phyloP scores from a whole-genome alignment of 352 stramenopile species.

The Pythium chondricola region DNA sequence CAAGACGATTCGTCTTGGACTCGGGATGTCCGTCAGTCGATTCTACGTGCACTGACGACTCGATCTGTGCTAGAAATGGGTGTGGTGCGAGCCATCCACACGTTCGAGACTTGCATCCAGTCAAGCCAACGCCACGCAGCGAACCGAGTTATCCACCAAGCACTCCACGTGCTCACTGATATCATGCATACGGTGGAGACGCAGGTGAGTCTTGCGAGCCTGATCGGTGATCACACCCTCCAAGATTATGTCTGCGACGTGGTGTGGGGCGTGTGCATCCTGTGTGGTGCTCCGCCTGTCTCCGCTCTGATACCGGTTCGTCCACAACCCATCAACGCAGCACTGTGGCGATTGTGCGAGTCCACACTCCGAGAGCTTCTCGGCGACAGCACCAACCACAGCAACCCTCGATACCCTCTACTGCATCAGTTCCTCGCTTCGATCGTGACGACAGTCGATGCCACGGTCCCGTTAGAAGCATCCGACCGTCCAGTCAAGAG shows the following conservation, averaged over 20 bases:
- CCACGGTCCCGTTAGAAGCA: background rate
- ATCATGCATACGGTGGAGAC: conserved; percentile 2
- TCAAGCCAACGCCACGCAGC: no score
- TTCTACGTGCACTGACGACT: background rate
- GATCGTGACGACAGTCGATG: background rate
- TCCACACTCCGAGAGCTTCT: conserved; percentile 18
- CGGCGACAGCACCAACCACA: background rate
- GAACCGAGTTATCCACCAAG: background rate
- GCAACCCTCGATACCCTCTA: background rate
- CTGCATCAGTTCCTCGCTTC: background rate
- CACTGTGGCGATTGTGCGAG: conserved; percentile 30
- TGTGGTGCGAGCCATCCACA: no score
- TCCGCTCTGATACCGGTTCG: background rate
- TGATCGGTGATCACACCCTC: background rate
- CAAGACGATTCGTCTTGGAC: conserved; percentile 4
- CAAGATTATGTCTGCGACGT: background rate
- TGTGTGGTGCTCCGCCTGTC: background rate
- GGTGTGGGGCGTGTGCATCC: background rate
- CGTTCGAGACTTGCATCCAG: no score
- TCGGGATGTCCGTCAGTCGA: background rate
- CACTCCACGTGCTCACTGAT: background rate
- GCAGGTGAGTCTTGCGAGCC: background rate
- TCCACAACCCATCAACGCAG: conserved; percentile 6
- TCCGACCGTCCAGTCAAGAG: background rate
- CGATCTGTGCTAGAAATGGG: background rate